Evolutionary conservation across 129 eudicot genomes (phyloP).

Genomic region (Erigeron canadensis): DNA sequence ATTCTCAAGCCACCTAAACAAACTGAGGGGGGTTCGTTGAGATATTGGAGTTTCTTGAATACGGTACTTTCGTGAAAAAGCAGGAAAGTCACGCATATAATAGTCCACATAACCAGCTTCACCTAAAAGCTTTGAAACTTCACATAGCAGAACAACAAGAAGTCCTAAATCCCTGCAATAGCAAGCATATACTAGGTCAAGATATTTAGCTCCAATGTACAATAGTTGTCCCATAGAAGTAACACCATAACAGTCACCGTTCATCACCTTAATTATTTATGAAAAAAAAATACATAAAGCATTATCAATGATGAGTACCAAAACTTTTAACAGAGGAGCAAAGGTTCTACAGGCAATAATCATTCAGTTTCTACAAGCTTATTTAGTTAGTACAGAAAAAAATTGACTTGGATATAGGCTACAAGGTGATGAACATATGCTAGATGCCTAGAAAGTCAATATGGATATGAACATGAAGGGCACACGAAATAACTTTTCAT

Average conservation of each 20-base stretch:
- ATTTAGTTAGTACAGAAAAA: constrained; percentile 6
- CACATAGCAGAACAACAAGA: constrained; percentile 61
- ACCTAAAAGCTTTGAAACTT: constrained; percentile 60
- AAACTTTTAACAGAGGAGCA: neutral
- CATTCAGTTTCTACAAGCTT: neutral
- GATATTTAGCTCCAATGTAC: constrained; percentile 1
- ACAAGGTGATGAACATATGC: neutral
- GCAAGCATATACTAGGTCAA: constrained; percentile 15
- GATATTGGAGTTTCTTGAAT: constrained; percentile 32
- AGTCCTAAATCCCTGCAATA: constrained; percentile 75
- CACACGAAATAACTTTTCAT: constrained; percentile 6
- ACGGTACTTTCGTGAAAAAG: constrained; percentile 42
- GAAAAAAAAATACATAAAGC: neutral
- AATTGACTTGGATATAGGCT: neutral
- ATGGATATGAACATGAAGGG: constrained; percentile 14
- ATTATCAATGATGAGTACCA: constrained; percentile 4
- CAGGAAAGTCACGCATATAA: constrained; percentile 91
- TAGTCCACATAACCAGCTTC: constrained; percentile 77
- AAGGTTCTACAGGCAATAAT: constrained; percentile 7
- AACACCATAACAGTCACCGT: neutral
- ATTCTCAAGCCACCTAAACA: constrained; percentile 89
- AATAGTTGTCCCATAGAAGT: neutral
- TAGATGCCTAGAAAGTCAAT: neutral
- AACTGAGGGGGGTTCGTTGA: constrained; percentile 65
- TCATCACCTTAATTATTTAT: neutral